Evolutionary conservation across 352 stramenopile species (phyloP).

Genomic region (Pythium sp.): DNA sequence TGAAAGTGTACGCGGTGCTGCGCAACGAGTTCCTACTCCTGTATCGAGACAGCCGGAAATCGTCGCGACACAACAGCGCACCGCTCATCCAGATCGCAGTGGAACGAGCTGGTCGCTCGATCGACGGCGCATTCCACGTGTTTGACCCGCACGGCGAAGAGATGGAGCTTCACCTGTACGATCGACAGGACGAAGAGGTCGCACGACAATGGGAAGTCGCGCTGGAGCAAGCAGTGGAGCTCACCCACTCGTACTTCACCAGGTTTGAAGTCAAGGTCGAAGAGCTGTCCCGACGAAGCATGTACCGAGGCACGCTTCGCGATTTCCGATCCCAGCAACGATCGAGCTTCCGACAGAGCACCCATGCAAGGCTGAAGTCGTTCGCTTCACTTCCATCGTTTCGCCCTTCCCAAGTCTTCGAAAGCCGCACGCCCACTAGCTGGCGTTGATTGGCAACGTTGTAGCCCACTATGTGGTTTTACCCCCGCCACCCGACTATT

Average conservation of each 20-base stretch:
- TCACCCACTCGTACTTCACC: slow-evolving; percentile 62
- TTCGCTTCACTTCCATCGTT: slow-evolving; percentile 28
- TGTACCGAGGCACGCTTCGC: slow-evolving; percentile 60
- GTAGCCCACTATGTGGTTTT: not conserved
- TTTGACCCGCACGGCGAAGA: slow-evolving; percentile 33
- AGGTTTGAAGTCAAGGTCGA: slow-evolving; percentile 63
- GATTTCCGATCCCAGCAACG: slow-evolving; percentile 36
- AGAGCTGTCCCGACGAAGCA: slow-evolving; percentile 52
- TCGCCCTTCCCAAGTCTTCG: slow-evolving; percentile 21
- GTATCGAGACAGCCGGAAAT: slow-evolving; percentile 30
- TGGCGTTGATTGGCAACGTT: not conserved
- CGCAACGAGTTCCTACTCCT: slow-evolving; percentile 44
- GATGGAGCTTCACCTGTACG: slow-evolving; percentile 45
- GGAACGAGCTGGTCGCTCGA: slow-evolving; percentile 16
- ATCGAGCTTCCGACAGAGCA: slow-evolving; percentile 28
- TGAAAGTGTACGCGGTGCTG: slow-evolving; percentile 42
- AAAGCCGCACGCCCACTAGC: not conserved
- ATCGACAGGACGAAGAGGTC: slow-evolving; percentile 32
- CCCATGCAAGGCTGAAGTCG: slow-evolving; percentile 26
- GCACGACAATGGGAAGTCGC: slow-evolving; percentile 38
- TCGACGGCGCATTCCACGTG: slow-evolving; percentile 31
- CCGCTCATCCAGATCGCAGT: slow-evolving; percentile 47
- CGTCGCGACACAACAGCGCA: slow-evolving; percentile 14
- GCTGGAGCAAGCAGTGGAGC: slow-evolving; percentile 52
- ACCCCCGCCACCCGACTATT: slow-evolving; percentile 3